Conservation (phyloP, 2,329 filamentous ascomycete genomes). For the Sclerotinia borealis region DNA sequence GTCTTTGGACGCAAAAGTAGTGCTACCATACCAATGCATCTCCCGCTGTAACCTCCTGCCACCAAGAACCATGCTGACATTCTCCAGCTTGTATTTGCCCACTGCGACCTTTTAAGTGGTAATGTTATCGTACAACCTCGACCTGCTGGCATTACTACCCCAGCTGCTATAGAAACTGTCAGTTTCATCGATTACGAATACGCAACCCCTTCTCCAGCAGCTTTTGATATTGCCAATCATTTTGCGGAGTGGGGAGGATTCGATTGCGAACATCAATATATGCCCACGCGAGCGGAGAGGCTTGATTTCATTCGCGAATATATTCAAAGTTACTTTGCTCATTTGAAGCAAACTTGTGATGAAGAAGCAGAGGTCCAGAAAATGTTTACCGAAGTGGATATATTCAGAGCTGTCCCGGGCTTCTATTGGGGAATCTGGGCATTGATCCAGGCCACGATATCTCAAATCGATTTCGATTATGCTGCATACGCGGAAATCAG, state of each 20-base stretch:
- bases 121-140: conserved; percentile 81
- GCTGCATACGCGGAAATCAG: conserved; percentile 81
- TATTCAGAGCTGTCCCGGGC: conserved; percentile 82
- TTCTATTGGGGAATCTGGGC: conserved; percentile 95
- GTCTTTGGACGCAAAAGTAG: conserved; percentile 7
- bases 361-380: conserved; percentile 58
- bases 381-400: conserved; percentile 75
- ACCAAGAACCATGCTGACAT: conserved; percentile 18
- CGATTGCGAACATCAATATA: conserved; percentile 80
- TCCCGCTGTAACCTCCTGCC: background rate
- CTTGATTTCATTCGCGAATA: conserved; percentile 80
- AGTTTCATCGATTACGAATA: conserved; percentile 99
- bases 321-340: conserved; percentile 63
- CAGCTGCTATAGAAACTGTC: conserved; percentile 46
- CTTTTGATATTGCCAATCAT: conserved; percentile 96
- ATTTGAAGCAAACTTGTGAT: conserved; percentile 40
- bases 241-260: conserved; percentile 98
- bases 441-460: conserved; percentile 88
- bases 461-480: conserved; percentile 95
- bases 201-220: conserved; percentile 85
- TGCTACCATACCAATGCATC: background rate
- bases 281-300: conserved; percentile 73
- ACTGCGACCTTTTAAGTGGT: conserved; percentile 92
- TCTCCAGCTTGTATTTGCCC: conserved; percentile 75
- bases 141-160: conserved; percentile 29